Conservation (phyloP, 2,329 filamentous ascomycete species). For the Ophiocordyceps unilateralis region DNA sequence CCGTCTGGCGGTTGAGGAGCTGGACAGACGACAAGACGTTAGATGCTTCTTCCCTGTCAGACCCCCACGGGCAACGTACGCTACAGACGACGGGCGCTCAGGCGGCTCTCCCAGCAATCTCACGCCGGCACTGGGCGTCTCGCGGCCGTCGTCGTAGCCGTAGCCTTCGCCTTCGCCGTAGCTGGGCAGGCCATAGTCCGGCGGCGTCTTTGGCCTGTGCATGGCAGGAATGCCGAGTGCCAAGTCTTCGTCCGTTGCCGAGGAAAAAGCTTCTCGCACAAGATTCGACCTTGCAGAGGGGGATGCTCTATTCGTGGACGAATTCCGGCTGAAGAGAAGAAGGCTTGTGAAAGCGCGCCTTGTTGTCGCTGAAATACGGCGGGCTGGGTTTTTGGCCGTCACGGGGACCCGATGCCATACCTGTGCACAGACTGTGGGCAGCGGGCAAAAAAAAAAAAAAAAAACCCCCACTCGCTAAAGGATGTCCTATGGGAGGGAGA, state of each 20-base stretch:
- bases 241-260: not conserved
- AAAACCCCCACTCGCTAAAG: no score
- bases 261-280: not conserved
- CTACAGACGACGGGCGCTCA: slow-evolving; percentile 16
- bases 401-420: no score
- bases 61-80: slow-evolving; percentile 1
- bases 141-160: slow-evolving; percentile 25
- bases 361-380: no score
- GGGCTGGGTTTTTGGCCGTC: no score
- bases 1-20: slow-evolving; percentile 19
- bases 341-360: no score
- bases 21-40: slow-evolving; percentile 16
- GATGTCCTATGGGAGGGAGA: no score
- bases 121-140: slow-evolving; percentile 23
- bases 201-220: slow-evolving; percentile 32
- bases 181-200: slow-evolving; percentile 36
- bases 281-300: no score
- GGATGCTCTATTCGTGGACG: no score
- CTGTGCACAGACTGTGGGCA: no score
- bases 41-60: not conserved
- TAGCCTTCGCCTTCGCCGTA: slow-evolving; percentile 39
- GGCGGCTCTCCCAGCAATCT: slow-evolving; percentile 42
- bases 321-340: no score
- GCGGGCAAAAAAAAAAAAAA: no score
- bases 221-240: slow-evolving; percentile 20